Evolutionary conservation across 345 rosid species (phyloP).

Genomic region (Pugionium dolabratum): DNA sequence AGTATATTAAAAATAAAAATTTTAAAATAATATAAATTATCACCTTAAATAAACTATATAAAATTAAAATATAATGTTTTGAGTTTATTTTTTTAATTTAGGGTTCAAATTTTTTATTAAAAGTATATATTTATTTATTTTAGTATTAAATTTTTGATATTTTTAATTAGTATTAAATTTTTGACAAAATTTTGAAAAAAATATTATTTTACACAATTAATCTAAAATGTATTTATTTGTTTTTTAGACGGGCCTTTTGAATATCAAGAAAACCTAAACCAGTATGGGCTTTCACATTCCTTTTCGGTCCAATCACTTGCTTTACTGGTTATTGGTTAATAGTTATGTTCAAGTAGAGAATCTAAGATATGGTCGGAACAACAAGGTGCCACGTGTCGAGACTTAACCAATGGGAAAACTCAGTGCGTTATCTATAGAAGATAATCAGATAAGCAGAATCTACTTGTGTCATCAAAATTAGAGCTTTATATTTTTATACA

Average conservation of each 20-base stretch:
- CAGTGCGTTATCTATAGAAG: constrained; percentile 37
- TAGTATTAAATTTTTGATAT: no score
- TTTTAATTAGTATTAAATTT: no score
- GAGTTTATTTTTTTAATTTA: no score
- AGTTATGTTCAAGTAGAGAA: constrained; percentile 7
- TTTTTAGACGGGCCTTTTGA: not conserved
- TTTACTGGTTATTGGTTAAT: not conserved
- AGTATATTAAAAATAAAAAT: no score
- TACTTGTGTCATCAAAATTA: constrained; percentile 24
- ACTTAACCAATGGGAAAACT: constrained; percentile 39
- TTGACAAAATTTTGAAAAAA: no score
- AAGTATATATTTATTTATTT: no score
- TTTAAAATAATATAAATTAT: no score
- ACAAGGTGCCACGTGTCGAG: constrained; percentile 28
- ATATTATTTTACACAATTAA: no score
- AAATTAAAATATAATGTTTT: no score
- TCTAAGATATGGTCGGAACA: constrained; percentile 35
- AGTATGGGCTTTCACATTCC: not conserved
- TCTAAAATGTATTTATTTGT: no score
- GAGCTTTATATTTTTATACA: constrained; percentile 31
- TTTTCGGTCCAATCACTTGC: not conserved
- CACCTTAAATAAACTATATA: no score
- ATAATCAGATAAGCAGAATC: constrained; percentile 42
- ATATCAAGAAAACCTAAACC: not conserved
- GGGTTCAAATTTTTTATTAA: no score